Evolutionary conservation across 2,329 filamentous ascomycete genomes (phyloP).

Genomic region (Xenoacremonium recifei): DNA sequence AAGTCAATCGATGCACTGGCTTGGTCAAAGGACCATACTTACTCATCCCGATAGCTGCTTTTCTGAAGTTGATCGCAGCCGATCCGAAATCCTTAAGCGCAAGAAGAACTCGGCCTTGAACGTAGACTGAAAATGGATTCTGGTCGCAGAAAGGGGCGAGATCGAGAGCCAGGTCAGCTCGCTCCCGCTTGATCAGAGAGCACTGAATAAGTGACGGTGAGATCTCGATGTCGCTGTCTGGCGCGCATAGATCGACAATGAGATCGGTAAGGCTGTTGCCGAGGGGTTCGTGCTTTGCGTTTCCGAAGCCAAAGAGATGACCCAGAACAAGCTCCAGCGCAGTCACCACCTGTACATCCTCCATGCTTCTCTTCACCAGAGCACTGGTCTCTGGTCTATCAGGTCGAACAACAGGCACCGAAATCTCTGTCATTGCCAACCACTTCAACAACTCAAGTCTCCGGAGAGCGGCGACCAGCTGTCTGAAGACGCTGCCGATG

Average conservation of each 20-base stretch:
- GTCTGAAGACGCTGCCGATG: conserved; percentile 67
- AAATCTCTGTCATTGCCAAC: conserved; percentile 61
- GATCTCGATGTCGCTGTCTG: conserved; percentile 65
- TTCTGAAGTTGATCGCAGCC: conserved; percentile 76
- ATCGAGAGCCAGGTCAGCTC: conserved; percentile 59
- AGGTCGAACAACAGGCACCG: conserved; percentile 43
- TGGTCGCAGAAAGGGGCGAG: conserved; percentile 55
- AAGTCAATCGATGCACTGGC: conserved; percentile 23
- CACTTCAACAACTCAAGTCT: conserved; percentile 73
- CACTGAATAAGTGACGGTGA: conserved; percentile 60
- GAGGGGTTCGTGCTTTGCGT: conserved; percentile 48
- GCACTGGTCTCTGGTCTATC: conserved; percentile 32
- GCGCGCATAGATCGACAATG: conserved; percentile 63
- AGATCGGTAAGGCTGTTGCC: conserved; percentile 64
- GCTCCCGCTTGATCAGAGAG: conserved; percentile 56
- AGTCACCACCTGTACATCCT: conserved; percentile 51
- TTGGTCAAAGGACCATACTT: conserved; percentile 38
- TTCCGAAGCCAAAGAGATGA: conserved; percentile 62
- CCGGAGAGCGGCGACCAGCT: conserved; percentile 68
- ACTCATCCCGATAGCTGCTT: conserved; percentile 81
- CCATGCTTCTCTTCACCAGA: conserved; percentile 39
- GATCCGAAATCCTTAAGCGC: conserved; percentile 70
- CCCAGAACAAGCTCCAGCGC: conserved; percentile 59
- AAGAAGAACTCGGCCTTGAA: conserved; percentile 78
- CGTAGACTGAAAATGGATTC: conserved; percentile 69